phyloP scores from a whole-genome alignment of 2,329 filamentous ascomycete species.

The Botrytis aclada region DNA sequence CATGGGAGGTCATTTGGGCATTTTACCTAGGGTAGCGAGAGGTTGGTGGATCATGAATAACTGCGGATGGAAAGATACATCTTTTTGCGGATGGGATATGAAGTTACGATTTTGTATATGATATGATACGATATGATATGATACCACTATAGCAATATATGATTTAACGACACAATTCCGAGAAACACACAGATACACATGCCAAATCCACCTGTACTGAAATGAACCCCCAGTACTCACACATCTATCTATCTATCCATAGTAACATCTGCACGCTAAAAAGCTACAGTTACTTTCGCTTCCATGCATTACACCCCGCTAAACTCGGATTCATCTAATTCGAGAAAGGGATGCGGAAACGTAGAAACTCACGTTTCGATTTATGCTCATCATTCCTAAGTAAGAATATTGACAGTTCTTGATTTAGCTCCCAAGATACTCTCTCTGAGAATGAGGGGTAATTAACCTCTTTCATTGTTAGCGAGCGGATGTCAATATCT shows the following conservation, averaged over 20 bases:
- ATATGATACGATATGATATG: neutral
- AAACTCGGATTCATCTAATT: neutral
- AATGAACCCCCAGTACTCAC: neutral
- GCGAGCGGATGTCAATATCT: neutral
- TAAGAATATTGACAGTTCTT: neutral
- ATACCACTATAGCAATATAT: conserved; percentile 7
- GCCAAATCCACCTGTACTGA: neutral
- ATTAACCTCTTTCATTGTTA: neutral
- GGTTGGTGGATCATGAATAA: too few species aligned
- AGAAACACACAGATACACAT: neutral
- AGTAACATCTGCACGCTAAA: neutral
- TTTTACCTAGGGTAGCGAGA: neutral
- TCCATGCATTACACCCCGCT: neutral
- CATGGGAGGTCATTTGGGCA: neutral
- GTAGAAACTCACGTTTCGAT: neutral
- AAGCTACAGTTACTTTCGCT: neutral
- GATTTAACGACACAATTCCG: neutral
- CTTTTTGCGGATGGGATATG: neutral
- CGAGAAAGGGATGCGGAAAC: neutral
- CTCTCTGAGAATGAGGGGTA: neutral
- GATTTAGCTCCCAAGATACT: neutral
- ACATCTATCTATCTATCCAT: too few species aligned
- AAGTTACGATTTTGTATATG: neutral
- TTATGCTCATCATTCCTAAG: neutral
- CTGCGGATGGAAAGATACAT: neutral